Percentiles rank a stretch among this genome's conserved stretches.
These are phyloP conservation scores for Domatiomyces catenatus DNA, from an alignment of 2,329 filamentous ascomycete species.

Conservation along the genomic window DNA sequence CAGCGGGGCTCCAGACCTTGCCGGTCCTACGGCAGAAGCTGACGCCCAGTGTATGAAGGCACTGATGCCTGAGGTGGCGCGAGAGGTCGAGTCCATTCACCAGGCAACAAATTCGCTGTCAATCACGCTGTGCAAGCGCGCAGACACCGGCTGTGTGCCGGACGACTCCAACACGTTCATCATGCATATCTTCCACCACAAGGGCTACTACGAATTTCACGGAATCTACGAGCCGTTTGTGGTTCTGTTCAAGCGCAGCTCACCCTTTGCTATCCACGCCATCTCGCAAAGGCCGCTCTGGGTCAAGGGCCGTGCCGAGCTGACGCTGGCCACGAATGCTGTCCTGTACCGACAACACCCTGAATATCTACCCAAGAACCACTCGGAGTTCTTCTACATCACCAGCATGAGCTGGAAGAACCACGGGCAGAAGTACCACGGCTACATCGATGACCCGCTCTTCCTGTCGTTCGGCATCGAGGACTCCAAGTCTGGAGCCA, in stretches of 20 bases:
- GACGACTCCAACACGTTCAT: constrained; percentile 38
- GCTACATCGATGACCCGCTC: constrained; percentile 40
- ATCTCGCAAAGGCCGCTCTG: constrained; percentile 32
- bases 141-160: constrained; percentile 31
- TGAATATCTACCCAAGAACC: constrained; percentile 18
- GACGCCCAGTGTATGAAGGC: constrained; percentile 34
- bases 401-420: constrained; percentile 42
- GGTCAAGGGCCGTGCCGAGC: constrained; percentile 34
- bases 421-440: constrained; percentile 35
- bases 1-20: constrained; percentile 33
- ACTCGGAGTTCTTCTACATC: constrained; percentile 40
- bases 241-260: constrained; percentile 9
- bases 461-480: constrained; percentile 43
- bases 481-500: constrained; percentile 32
- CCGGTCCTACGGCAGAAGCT: constrained; percentile 19
- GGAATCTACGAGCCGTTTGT: constrained; percentile 14
- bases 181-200: constrained; percentile 41
- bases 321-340: constrained; percentile 4
- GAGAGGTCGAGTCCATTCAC: constrained; percentile 35
- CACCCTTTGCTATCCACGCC: constrained; percentile 9
- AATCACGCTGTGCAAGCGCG: constrained; percentile 38
- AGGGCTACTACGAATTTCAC: constrained; percentile 34
- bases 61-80: constrained; percentile 28
- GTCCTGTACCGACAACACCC: constrained; percentile 9
- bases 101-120: constrained; percentile 45